Percentiles rank a stretch among this genome's conserved stretches.
Conservation (phyloP, 148 eudicot species). For the Camellia granthamiana region DNA sequence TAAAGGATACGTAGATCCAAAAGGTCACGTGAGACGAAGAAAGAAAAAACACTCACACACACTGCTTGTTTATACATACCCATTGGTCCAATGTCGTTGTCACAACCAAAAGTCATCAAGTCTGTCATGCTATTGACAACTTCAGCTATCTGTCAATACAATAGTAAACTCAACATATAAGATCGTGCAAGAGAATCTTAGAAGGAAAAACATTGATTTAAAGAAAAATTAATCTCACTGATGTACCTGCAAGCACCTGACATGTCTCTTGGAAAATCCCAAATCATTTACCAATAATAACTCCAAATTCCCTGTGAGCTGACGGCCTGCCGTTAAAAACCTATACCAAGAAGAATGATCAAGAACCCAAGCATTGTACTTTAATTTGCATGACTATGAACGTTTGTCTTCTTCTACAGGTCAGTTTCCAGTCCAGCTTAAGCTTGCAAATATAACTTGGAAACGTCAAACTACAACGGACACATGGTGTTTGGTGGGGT, state of each 20-base stretch:
- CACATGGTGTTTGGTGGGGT: neutral
- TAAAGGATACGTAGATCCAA: neutral
- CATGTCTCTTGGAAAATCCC: conserved; percentile 49
- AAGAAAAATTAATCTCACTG: neutral
- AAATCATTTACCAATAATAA: conserved; percentile 43
- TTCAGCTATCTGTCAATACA: conserved; percentile 40
- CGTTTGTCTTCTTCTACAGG: conserved; percentile 15
- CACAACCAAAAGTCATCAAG: conserved; percentile 37
- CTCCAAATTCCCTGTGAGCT: conserved; percentile 36
- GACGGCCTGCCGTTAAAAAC: conserved; percentile 34
- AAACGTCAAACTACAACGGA: neutral
- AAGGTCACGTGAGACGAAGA: neutral
- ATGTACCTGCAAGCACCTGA: conserved; percentile 53
- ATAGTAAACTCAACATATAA: conserved; percentile 4
- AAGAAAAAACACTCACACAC: too few species aligned
- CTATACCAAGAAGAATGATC: conserved; percentile 24
- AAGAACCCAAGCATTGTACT: neutral
- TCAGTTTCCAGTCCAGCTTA: neutral
- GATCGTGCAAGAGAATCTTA: neutral
- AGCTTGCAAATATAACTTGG: conserved; percentile 1
- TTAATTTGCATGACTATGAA: neutral
- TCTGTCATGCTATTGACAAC: conserved; percentile 46
- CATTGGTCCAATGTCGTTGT: conserved; percentile 42
- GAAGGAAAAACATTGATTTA: neutral
- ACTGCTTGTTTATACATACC: conserved; percentile 30